Percentiles rank a stretch among this genome's conserved stretches.
phyloP scores from a whole-genome alignment of 1,284 basidiomycete genomes.

The Ganoderma leucocontextum region DNA sequence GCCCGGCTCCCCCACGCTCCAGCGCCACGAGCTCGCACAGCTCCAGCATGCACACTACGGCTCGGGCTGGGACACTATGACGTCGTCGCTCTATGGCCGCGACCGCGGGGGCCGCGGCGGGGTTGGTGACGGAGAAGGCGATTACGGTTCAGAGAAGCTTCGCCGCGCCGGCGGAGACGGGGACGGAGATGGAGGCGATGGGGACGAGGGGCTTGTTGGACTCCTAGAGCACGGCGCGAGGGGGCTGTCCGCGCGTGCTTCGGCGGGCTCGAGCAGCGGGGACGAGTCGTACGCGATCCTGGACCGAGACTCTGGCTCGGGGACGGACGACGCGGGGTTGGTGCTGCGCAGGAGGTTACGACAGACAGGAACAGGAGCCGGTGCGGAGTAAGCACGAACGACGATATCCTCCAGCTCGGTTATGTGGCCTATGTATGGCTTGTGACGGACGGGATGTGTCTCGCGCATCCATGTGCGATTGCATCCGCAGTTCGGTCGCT shows the following conservation, averaged over 20 bases:
- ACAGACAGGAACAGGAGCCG: conserved; percentile 31
- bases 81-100: conserved; percentile 11
- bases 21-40: conserved; percentile 41
- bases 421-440: neutral
- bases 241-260: conserved; percentile 27
- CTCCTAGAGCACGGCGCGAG: conserved; percentile 22
- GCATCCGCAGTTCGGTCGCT: conserved; percentile 9
- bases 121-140: conserved; percentile 5
- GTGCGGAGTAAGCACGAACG: conserved; percentile 20
- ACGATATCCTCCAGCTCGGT: neutral
- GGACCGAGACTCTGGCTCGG: conserved; percentile 44
- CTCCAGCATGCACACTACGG: conserved; percentile 34
- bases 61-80: conserved; percentile 11
- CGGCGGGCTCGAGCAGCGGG: conserved; percentile 39
- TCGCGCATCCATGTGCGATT: neutral
- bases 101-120: conserved; percentile 11
- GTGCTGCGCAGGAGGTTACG: conserved; percentile 35
- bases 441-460: neutral
- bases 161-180: conserved; percentile 13
- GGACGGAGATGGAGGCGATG: conserved; percentile 16
- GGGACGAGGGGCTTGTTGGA: conserved; percentile 1
- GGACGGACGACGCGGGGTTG: conserved; percentile 40
- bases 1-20: conserved; percentile 68
- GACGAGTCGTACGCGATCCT: conserved; percentile 41
- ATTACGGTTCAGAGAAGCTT: conserved; percentile 4